Base-by-base conservation (phyloP, 768 basidiomycete genomes). In the Boletus insuetus region DNA sequence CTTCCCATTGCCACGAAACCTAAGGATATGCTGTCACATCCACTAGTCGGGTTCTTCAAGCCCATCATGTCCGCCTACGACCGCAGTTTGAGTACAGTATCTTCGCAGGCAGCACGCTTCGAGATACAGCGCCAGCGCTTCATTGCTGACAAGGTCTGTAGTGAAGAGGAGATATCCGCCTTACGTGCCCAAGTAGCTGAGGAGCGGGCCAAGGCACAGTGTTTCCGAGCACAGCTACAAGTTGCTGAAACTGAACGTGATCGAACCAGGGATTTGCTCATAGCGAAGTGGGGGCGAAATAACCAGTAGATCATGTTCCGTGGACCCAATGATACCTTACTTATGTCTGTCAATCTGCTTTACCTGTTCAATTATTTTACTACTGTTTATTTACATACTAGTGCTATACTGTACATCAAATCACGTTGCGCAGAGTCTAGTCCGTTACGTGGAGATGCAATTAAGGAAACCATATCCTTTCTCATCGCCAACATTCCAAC, bases 401-500 rank as follows among this genome's bases (percentile, higher is more conserved):
- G 37, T 39, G 11, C 17, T 19, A 43, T 38, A 22, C 32, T 39
- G 10, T 11, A 34, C 10, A 10, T 11, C 32, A 34, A 11, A 34
- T 34, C 1, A 35, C 1, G 34, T 6, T 35, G 34, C 34, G 9
- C 29, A 8, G 24, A 24, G 29, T 35, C 34, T 14, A 14, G 7
- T 14, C 34, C 13, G 12, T 39, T n/a, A 39, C 1, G 41, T 10
- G 11, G 58, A 29, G 32, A 24, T 45, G 26, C 56, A 71, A n/a
- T 52, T 39, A 32, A 73, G 46, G n/a, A 71, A 64, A 19, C 57
- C 19, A 37, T 68, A 71, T 44, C 59, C 58, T 47, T 26, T 65
- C 42, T 60, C 57, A 17, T 54, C 40, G 1, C 42, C 57, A 32
- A 61, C 35, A 24, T 61, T 57, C 69, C 71, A 73, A 34, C 71